phyloP scores from a whole-genome alignment of 2,329 filamentous ascomycete genomes.

The Ophiocordyceps unilateralis region DNA sequence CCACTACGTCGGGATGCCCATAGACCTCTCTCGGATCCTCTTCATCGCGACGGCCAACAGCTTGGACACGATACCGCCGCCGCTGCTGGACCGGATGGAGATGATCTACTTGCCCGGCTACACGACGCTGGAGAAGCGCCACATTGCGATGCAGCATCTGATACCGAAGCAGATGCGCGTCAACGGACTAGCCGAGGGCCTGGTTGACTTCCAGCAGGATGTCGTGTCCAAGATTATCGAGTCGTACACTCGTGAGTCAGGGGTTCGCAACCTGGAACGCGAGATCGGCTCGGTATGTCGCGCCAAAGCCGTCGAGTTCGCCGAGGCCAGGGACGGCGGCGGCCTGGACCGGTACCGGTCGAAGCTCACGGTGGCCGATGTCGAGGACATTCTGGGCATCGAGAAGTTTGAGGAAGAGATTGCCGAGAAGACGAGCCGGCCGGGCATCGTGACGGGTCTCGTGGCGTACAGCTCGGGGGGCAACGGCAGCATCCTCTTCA shows the following conservation, averaged over 20 bases:
- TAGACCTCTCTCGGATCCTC: constrained; percentile 88
- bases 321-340: constrained; percentile 67
- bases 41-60: constrained; percentile 97
- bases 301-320: constrained; percentile 86
- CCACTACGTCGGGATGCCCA: constrained; percentile 89
- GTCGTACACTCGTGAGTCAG: constrained; percentile 88
- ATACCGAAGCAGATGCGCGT: constrained; percentile 88
- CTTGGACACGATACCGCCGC: constrained; percentile 86
- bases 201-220: constrained; percentile 62
- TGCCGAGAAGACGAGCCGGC: constrained; percentile 65
- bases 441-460: constrained; percentile 87
- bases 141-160: constrained; percentile 86
- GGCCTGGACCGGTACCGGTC: constrained; percentile 55
- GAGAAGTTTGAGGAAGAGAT: constrained; percentile 94
- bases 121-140: constrained; percentile 89
- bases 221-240: constrained; percentile 93
- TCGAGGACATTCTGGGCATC: constrained; percentile 82
- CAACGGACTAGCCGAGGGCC: constrained; percentile 64
- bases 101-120: constrained; percentile 87
- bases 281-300: constrained; percentile 91
- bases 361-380: constrained; percentile 55
- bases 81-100: constrained; percentile 92
- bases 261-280: constrained; percentile 88
- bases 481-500: constrained; percentile 93
- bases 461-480: constrained; percentile 88